Percentiles rank a stretch among this genome's conserved stretches.
Conservation (phyloP, 352 stramenopile species). For the Globisporangium rhizosaccharum region DNA sequence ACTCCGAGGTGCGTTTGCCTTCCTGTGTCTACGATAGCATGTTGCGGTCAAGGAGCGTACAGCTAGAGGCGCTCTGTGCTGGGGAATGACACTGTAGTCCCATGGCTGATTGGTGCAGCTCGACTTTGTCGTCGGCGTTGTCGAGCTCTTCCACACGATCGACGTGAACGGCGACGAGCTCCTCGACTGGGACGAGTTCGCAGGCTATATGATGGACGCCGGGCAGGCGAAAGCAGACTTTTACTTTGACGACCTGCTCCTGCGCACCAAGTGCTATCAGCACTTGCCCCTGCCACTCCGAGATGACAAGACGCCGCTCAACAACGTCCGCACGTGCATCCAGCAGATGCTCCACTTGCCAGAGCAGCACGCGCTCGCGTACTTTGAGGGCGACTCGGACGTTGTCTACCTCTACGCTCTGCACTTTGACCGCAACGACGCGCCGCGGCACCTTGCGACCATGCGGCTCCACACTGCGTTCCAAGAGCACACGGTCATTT, state of each 20-base stretch:
- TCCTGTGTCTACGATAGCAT: neutral
- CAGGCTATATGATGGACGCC: conserved; percentile 79
- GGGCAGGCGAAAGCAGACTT: conserved; percentile 55
- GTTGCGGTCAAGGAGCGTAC: neutral
- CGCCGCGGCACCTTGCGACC: conserved; percentile 49
- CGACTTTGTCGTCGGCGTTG: conserved; percentile 78
- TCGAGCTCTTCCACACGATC: conserved; percentile 88
- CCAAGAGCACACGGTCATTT: conserved; percentile 57
- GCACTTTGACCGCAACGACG: conserved; percentile 58
- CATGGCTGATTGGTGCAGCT: conserved; percentile 19
- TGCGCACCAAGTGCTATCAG: conserved; percentile 10
- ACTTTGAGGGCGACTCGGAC: conserved; percentile 60
- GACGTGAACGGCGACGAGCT: conserved; percentile 85
- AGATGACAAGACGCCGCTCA: conserved; percentile 26
- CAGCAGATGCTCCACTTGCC: conserved; percentile 44
- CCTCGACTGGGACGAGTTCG: conserved; percentile 90
- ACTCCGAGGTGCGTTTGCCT: conserved; percentile 24
- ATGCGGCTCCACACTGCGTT: conserved; percentile 73
- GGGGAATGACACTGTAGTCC: too few species aligned
- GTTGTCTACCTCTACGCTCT: conserved; percentile 64
- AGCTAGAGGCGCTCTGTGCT: too few species aligned
- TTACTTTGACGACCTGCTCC: conserved; percentile 26
- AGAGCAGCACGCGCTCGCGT: conserved; percentile 56
- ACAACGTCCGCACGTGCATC: conserved; percentile 36
- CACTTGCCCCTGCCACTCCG: conserved; percentile 4